Evolutionary conservation across 108 stramenopile genomes (phyloP), one percentile per base, ranked within the genome.

Genomic region (Nitzschia inconspicua): DNA sequence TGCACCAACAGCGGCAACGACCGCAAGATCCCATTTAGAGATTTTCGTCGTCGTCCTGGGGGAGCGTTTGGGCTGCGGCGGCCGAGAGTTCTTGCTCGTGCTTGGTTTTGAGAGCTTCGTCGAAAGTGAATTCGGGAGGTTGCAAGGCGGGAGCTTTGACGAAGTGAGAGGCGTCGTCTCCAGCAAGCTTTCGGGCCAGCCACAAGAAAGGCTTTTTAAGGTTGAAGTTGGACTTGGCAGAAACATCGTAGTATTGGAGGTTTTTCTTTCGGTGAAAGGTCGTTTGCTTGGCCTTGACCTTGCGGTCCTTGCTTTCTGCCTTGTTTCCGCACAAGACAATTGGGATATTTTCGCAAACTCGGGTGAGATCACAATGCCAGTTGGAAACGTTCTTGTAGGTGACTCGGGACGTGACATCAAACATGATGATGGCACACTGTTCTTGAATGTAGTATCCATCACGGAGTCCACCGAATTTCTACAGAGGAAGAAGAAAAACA

Each of bases 281-380:
- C 65, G 98, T 98, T 78, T 99, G 96, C 88, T 98, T 98, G 46
- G 99, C 97, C 87, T 99, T 99, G 32, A 99, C 99, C 95, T 98
- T 98, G 43, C 99, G 88, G 81, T 98, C 99, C 81, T 99, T 99
- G 83, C 98, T 96, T 77, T 98, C 98, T 8, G 97, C 99, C 91
- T 99, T 99, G 85, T 99, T 99, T 39, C 99, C 99, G 32, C 78
- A 81, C 41, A 99, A 80, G 25, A 98, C 98, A 54, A 98, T 98
- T 39, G 99, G 99, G 53, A 99, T 99, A 71, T 98, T 95, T 65
- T 98, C 99, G 65, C 97, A 99, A 16, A 99, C 98, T 30, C 99
- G 88, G 46, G 95, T 97, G 56, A 99, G 79, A 77, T 98, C 98
- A 49, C 98, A 87, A 70, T 98, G 96, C 99, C 99, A 98, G 83